These are phyloP conservation scores for Sparassis latifolia DNA, from an alignment of 1,284 basidiomycete species.

Conservation along the genomic window DNA sequence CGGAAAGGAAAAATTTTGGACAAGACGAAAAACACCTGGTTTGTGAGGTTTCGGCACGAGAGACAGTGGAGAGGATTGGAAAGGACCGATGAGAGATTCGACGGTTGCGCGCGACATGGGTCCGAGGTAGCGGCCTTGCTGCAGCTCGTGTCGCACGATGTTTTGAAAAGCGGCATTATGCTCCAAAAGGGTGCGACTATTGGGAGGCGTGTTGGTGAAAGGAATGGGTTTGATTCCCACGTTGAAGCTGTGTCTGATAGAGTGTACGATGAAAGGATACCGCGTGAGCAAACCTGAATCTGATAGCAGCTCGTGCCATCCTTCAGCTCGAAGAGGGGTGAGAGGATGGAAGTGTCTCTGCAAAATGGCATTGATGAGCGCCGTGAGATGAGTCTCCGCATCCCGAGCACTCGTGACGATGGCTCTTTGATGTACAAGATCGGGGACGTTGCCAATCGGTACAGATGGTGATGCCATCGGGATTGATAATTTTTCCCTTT, in stretches of 20 bases:
- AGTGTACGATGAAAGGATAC: not conserved
- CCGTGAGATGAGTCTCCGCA: not conserved
- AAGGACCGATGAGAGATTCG: slow-evolving; percentile 9
- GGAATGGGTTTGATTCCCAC: not conserved
- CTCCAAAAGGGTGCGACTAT: not conserved
- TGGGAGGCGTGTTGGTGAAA: not conserved
- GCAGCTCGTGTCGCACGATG: not conserved
- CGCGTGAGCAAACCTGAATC: not conserved
- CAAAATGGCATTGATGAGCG: not conserved
- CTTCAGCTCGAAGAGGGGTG: not conserved
- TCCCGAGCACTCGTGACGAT: not conserved
- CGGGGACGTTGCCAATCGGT: slow-evolving; percentile 11
- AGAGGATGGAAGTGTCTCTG: not conserved
- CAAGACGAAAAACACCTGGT: not conserved
- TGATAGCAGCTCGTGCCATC: not conserved
- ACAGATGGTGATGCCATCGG: slow-evolving; percentile 9
- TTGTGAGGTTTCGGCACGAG: not conserved
- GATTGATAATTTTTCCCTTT: slow-evolving; percentile 7
- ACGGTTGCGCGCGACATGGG: slow-evolving; percentile 15
- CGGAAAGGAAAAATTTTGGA: slow-evolving; percentile 17
- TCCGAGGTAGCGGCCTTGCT: not conserved
- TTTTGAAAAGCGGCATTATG: not conserved
- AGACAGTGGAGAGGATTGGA: not conserved
- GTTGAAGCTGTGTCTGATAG: not conserved
- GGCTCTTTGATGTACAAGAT: slow-evolving; percentile 14